A percentile compares a stretch with the other conserved stretches of the same genome.
phyloP scores from a whole-genome alignment of 2,329 filamentous ascomycete genomes.

The Botryotinia convoluta region DNA sequence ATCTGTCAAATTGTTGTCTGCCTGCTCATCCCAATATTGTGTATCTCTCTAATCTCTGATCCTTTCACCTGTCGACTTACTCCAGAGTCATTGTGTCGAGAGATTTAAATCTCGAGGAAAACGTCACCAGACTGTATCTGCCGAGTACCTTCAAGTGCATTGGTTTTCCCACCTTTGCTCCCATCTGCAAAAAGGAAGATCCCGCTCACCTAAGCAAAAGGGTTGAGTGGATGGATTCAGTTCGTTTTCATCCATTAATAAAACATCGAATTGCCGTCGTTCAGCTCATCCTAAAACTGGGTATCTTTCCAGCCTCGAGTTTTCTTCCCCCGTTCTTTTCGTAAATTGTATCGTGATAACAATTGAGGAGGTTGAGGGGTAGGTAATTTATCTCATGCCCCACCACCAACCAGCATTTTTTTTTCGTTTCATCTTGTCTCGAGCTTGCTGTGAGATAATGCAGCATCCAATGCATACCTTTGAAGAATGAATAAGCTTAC shows the following conservation, averaged over 20 bases:
- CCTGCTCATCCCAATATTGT: neutral
- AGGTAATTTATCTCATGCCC: neutral
- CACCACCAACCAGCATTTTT: neutral
- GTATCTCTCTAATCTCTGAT: neutral
- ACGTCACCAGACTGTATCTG: neutral
- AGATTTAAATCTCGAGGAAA: neutral
- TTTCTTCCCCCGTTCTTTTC: neutral
- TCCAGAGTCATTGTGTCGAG: neutral
- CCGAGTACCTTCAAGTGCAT: neutral
- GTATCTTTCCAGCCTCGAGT: neutral
- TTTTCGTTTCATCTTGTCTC: constrained; percentile 2
- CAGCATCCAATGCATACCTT: neutral
- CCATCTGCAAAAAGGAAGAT: neutral
- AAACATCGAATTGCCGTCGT: neutral
- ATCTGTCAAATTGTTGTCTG: neutral
- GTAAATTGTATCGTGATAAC: neutral
- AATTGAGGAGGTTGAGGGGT: neutral
- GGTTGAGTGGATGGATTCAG: neutral
- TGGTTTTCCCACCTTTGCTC: neutral
- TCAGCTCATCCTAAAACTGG: neutral
- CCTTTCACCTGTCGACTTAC: too few relatives aligned
- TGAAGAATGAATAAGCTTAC: neutral
- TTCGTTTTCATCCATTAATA: neutral
- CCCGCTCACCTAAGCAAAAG: neutral
- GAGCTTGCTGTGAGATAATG: neutral